A percentile compares a stretch with the other conserved stretches of the same genome.
phyloP scores from a whole-genome alignment of 257 asterid genomes.

The Solanum bukasovii region DNA sequence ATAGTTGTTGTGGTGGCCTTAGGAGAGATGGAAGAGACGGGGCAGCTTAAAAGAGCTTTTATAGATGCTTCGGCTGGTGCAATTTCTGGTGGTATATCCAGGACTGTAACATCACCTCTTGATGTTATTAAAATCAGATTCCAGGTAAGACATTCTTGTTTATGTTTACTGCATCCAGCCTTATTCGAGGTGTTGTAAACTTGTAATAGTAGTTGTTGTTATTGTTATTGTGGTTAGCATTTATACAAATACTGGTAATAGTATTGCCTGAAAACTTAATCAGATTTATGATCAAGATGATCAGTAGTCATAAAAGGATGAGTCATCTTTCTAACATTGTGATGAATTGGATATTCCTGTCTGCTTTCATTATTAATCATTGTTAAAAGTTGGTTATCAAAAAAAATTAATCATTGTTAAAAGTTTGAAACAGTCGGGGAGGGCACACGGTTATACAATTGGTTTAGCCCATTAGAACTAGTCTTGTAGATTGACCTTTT shows the following conservation, averaged over 20 bases:
- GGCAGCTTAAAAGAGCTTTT: conserved; percentile 66
- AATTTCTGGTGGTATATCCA: conserved; percentile 65
- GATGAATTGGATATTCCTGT: background rate
- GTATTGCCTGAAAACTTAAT: background rate
- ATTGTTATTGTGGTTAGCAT: background rate
- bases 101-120: conserved; percentile 86
- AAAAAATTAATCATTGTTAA: background rate
- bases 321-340: background rate
- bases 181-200: background rate
- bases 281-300: background rate
- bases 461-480: background rate
- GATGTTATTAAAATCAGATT: conserved; percentile 95
- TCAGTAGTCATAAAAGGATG: background rate
- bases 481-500: background rate
- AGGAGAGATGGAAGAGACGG: conserved; percentile 82
- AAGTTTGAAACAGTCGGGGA: background rate
- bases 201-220: background rate
- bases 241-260: background rate
- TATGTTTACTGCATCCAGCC: background rate
- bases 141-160: conserved; percentile 41
- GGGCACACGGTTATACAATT: background rate
- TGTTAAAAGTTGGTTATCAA: background rate
- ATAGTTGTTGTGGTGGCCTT: conserved; percentile 13
- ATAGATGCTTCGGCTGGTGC: conserved; percentile 87
- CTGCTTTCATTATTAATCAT: background rate